phyloP scores from a whole-genome alignment of 2,329 filamentous ascomycete genomes.

The Nectriaceae sp. region DNA sequence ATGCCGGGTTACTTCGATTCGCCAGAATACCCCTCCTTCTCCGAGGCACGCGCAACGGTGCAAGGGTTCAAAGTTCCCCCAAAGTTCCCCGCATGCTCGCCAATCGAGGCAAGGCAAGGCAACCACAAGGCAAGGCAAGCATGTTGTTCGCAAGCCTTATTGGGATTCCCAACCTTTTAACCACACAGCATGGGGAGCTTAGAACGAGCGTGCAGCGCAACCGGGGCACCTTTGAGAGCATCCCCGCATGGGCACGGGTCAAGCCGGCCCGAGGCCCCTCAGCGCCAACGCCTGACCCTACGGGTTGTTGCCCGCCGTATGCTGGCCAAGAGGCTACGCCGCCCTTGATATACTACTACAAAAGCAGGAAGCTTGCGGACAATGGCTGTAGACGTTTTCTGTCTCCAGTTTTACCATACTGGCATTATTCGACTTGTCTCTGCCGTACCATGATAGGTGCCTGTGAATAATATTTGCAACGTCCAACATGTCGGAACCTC shows the following conservation, averaged over 20 bases:
- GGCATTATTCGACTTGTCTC: background rate
- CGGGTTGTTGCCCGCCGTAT: too few relatives aligned
- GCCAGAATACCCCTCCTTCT: background rate
- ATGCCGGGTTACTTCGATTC: too few relatives aligned
- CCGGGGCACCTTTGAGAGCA: too few relatives aligned
- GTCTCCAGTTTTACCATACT: background rate
- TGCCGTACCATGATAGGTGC: background rate
- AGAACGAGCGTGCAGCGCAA: background rate
- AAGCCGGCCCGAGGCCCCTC: too few relatives aligned
- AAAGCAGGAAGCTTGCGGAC: background rate
- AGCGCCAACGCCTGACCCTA: too few relatives aligned
- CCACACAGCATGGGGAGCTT: background rate
- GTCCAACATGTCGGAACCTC: background rate
- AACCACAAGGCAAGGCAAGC: background rate
- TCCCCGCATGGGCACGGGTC: too few relatives aligned
- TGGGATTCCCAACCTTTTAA: background rate
- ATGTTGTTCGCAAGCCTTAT: background rate
- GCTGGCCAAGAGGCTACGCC: too few relatives aligned
- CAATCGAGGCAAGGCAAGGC: background rate
- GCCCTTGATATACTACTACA: too few relatives aligned
- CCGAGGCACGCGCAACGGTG: background rate
- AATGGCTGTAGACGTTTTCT: background rate
- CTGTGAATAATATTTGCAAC: background rate
- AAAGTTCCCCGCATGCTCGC: background rate
- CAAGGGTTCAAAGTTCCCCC: background rate